Percentiles rank a stretch among this genome's conserved stretches.
phyloP scores from a whole-genome alignment of 306 rosid species.

The Vigna angularis region DNA sequence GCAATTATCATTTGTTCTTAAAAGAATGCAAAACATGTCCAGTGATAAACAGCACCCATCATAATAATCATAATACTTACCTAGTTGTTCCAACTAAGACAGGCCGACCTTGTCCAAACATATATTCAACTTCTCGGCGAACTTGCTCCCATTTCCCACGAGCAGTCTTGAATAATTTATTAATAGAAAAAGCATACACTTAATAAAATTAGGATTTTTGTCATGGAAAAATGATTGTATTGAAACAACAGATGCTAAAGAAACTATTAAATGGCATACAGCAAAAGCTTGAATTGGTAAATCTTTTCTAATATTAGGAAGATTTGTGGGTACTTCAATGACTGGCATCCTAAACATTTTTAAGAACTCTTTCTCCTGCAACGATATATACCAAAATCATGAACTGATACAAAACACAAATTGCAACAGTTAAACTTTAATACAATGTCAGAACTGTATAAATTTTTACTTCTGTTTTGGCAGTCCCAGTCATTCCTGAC shows the following conservation, averaged over 20 bases:
- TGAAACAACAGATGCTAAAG: conserved; percentile 32
- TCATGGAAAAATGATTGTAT: conserved; percentile 15
- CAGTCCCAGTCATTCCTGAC: conserved; percentile 99
- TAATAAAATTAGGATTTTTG: conserved; percentile 6
- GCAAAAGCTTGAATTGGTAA: conserved; percentile 98
- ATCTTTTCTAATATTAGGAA: conserved; percentile 91
- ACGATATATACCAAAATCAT: conserved; percentile 43
- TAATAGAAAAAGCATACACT: conserved; percentile 38
- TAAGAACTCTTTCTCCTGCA: conserved; percentile 96
- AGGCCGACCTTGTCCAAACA: conserved; percentile 93
- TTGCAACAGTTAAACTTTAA: conserved; percentile 39
- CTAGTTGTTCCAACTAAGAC: conserved; percentile 98
- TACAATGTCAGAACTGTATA: conserved; percentile 43
- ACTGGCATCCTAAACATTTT: conserved; percentile 96
- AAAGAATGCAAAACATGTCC: conserved; percentile 33
- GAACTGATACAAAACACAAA: conserved; percentile 33
- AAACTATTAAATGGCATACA: conserved; percentile 55
- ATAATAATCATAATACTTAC: conserved; percentile 52
- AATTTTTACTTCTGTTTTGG: conserved; percentile 88
- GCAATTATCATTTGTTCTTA: conserved; percentile 27
- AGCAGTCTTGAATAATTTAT: conserved; percentile 70
- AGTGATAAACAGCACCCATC: conserved; percentile 33
- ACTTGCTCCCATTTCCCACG: conserved; percentile 96
- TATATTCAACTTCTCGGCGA: conserved; percentile 88
- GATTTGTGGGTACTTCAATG: conserved; percentile 96